phyloP scores from a whole-genome alignment of 371 early-diverging fungal genomes.

The Chytridium lagenaria region DNA sequence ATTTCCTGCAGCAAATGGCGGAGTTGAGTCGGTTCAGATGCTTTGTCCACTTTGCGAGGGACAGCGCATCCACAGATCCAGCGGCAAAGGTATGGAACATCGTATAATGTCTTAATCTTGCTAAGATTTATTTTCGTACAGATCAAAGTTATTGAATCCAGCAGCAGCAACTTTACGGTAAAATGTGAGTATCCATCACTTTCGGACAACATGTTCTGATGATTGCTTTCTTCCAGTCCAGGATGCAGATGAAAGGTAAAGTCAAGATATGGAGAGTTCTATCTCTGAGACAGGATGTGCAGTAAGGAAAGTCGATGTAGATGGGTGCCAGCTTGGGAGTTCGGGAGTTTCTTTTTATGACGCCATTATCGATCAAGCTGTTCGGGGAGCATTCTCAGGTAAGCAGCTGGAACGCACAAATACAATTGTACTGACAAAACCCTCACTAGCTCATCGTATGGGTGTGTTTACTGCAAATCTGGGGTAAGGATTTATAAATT shows the following conservation, averaged over 20 bases:
- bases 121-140: not conserved
- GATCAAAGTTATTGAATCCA: not conserved
- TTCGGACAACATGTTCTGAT: not conserved
- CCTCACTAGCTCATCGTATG: not conserved
- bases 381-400: not conserved
- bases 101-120: not conserved
- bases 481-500: not conserved
- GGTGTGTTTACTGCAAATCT: slow-evolving; percentile 1
- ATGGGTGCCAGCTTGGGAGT: not conserved
- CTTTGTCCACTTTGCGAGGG: slow-evolving; percentile 8
- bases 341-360: not conserved
- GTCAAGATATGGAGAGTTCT: not conserved
- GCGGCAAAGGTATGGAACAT: not conserved
- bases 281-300: not conserved
- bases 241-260: slow-evolving; percentile 5
- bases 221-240: not conserved
- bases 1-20: not conserved
- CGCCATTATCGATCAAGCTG: not conserved
- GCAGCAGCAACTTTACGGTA: not conserved
- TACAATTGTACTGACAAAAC: not conserved
- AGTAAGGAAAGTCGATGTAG: not conserved
- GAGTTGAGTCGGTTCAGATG: not conserved
- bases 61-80: not conserved
- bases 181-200: not conserved
- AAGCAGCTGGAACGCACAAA: not conserved